A percentile compares a stretch with the other conserved stretches of the same genome.
These are phyloP conservation scores for Tuber brumale DNA, from an alignment of 495 filamentous ascomycete genomes.

Conservation along the genomic window DNA sequence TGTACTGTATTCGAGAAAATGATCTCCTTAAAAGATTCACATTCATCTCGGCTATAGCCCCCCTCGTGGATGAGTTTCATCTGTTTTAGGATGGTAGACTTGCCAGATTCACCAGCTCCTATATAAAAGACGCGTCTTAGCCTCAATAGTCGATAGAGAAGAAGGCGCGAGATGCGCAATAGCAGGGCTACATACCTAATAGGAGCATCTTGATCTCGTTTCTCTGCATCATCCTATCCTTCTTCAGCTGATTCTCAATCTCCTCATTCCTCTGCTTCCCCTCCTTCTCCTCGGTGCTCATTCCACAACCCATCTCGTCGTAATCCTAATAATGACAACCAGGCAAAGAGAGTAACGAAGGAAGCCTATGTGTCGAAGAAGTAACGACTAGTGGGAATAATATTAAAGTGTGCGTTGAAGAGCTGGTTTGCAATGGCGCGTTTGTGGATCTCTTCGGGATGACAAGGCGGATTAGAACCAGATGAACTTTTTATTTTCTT, in stretches of 20 bases:
- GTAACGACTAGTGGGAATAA: not conserved
- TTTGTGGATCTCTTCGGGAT: not conserved
- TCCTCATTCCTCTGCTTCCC: constrained; percentile 98
- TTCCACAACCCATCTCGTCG: constrained; percentile 95
- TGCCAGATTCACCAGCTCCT: constrained; percentile 99
- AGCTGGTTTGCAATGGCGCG: not conserved
- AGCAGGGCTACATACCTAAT: constrained; percentile 61
- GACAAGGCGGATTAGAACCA: not conserved
- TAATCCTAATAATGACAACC: constrained; percentile 24
- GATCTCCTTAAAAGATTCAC: constrained; percentile 87
- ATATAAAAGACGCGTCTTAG: constrained; percentile 14
- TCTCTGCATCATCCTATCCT: constrained; percentile 88
- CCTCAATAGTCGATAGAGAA: constrained; percentile 8
- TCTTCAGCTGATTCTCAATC: constrained; percentile 96
- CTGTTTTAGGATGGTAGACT: constrained; percentile 98
- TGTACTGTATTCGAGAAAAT: constrained; percentile 98
- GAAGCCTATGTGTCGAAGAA: constrained; percentile 1
- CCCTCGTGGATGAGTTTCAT: constrained; percentile 90
- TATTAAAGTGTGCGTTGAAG: not conserved
- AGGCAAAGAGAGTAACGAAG: constrained; percentile 5
- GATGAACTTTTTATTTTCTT: not conserved
- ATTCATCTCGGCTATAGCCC: constrained; percentile 70
- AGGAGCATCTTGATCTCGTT: constrained; percentile 99
- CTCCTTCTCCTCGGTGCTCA: constrained; percentile 99
- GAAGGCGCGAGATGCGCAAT: not conserved